Evolutionary conservation across 1,284 basidiomycete genomes (phyloP), one percentile per base, ranked within the genome.

Genomic region (Cutaneotrichosporon curvatum): DNA sequence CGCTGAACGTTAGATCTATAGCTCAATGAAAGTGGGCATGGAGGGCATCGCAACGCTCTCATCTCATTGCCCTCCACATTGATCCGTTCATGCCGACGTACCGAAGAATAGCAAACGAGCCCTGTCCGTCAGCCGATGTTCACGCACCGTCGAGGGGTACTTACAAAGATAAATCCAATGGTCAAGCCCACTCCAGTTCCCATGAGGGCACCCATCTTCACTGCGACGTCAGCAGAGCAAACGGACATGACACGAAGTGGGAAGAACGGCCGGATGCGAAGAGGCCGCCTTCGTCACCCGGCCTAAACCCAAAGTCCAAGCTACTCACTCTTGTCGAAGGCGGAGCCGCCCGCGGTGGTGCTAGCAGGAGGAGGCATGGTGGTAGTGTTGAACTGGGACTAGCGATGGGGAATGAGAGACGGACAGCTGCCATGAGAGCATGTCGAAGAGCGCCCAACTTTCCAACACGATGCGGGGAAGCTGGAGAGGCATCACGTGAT

Each of bases 151-250:
- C 32, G 9, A 18, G 15, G 30, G 22, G 11, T 1, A 41, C 50
- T 45, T 33, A 51, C 90, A 64, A 95, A 95, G 56, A 95, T 83
- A 74, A 95, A 94, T n/a, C 90, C 90, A 63, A 94, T 92, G 31
- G 89, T 92, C 40, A 92, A 77, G 23, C 90, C 90, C 48, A 94
- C 90, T 57, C 87, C 87, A 65, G 68, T 65, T 54, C 88, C 88
- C 87, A 91, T 91, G 51, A 89, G 72, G 40, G 86, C 87, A 61
- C 88, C 88, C 88, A 92, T 92, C 74, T 87, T 90, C 64, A 72
- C 70, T 72, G 53, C 43, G 1, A 19, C 23, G 33, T 43, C 32
- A 40, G 35, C 20, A 3, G n/a, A 14, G 31, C 15, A 6, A 4
- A 21, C 2, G 21, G 15, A n/a, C 37, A 15, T 22, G 3, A 2